phyloP scores from a whole-genome alignment of 108 stramenopile genomes.

The Schizochytrium sp. region DNA sequence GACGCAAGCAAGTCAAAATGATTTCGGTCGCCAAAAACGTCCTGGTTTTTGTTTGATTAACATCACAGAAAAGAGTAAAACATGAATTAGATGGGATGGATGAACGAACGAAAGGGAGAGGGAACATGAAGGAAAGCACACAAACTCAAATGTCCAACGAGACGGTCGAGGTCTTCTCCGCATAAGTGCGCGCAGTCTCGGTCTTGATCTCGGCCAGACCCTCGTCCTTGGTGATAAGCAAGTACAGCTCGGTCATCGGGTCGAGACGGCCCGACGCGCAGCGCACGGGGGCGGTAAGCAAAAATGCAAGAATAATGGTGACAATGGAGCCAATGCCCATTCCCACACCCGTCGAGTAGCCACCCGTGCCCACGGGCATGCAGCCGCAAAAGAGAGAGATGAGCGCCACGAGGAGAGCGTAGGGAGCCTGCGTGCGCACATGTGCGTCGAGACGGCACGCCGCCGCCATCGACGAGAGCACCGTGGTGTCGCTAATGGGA shows the following conservation, averaged over 20 bases:
- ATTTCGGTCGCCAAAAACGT: too few species aligned
- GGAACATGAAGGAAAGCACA: background rate
- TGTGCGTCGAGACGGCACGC: slow-evolving; percentile 53
- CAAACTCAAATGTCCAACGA: background rate
- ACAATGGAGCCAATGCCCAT: slow-evolving; percentile 30
- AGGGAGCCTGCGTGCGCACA: slow-evolving; percentile 61
- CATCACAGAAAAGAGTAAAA: too few species aligned
- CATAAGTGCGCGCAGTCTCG: background rate
- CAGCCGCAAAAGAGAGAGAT: slow-evolving; percentile 38
- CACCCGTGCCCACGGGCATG: slow-evolving; percentile 31
- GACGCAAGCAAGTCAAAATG: too few species aligned
- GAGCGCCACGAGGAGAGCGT: slow-evolving; percentile 47
- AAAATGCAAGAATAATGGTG: slow-evolving; percentile 21
- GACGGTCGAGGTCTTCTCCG: background rate
- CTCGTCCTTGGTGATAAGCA: background rate
- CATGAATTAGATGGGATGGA: too few species aligned
- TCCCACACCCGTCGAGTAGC: slow-evolving; percentile 20
- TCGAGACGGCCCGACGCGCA: background rate
- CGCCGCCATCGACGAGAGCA: slow-evolving; percentile 52
- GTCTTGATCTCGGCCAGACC: background rate
- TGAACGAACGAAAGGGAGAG: background rate
- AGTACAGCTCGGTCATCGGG: background rate
- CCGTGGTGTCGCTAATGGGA: slow-evolving; percentile 66
- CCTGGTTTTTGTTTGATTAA: too few species aligned
- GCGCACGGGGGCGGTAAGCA: background rate